Evolutionary conservation across 306 rosid genomes (phyloP).

Genomic region (Erythrophleum fordii): DNA sequence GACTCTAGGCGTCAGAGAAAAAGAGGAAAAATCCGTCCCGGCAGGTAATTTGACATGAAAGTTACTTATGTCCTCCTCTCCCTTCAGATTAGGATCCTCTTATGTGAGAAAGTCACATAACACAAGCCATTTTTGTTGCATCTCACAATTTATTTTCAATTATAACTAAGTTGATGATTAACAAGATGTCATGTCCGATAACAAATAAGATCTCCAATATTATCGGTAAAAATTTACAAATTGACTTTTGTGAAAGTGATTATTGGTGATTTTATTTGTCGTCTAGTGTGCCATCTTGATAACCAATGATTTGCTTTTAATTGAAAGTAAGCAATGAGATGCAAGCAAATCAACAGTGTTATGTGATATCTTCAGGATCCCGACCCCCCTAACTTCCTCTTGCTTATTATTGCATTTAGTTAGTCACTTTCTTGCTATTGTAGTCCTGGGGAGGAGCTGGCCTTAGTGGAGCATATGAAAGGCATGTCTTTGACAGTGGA

Average conservation of each 20-base stretch:
- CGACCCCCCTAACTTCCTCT: not conserved
- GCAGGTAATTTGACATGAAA: conserved; percentile 65
- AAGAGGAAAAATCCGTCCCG: conserved; percentile 95
- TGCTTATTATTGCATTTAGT: conserved; percentile 5
- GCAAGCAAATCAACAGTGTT: not conserved
- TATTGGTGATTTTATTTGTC: not conserved
- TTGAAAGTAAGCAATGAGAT: not conserved
- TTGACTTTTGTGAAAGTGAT: not conserved
- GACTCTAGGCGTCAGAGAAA: conserved; percentile 85
- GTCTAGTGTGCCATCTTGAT: not conserved
- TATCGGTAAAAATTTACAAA: not conserved
- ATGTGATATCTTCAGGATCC: not conserved
- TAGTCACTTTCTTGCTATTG: conserved; percentile 37
- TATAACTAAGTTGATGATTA: not conserved
- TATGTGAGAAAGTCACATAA: not conserved
- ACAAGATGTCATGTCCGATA: not conserved
- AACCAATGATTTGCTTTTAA: not conserved
- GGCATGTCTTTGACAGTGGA: conserved; percentile 77
- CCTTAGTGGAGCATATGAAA: conserved; percentile 87
- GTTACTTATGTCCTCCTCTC: not conserved
- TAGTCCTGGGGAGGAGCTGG: conserved; percentile 92
- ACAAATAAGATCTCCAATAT: not conserved
- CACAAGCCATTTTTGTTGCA: not conserved
- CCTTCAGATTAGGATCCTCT: not conserved
- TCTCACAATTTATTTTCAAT: not conserved